Evolutionary conservation across 352 stramenopile genomes (phyloP).

Genomic region (Globisporangium heterothallicum): DNA sequence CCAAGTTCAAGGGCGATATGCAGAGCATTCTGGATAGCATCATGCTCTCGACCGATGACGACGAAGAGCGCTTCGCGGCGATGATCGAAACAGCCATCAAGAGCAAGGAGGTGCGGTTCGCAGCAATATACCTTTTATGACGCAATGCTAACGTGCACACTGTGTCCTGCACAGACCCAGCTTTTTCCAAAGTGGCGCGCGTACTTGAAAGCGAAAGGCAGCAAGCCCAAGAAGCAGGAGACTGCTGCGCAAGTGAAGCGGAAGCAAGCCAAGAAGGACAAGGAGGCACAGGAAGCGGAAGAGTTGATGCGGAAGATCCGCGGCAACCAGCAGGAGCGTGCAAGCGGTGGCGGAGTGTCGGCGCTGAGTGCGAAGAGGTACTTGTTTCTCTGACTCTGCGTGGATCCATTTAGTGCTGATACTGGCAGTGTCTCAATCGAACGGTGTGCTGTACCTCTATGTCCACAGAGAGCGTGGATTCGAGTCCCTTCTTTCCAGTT

Average conservation of each 20-base stretch:
- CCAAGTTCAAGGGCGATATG: slow-evolving; percentile 76
- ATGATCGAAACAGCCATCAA: slow-evolving; percentile 70
- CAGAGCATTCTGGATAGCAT: slow-evolving; percentile 74
- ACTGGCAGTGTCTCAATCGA: not conserved
- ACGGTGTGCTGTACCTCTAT: not conserved
- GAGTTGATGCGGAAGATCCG: slow-evolving; percentile 58
- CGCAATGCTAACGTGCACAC: not conserved
- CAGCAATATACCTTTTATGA: not conserved
- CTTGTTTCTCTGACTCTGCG: slow-evolving; percentile 1
- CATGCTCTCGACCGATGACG: slow-evolving; percentile 85
- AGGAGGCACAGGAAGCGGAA: slow-evolving; percentile 57
- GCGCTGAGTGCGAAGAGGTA: slow-evolving; percentile 38
- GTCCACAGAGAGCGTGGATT: slow-evolving; percentile 45
- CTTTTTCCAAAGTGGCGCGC: slow-evolving; percentile 34
- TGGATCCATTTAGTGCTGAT: slow-evolving; percentile 2
- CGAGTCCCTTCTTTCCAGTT: slow-evolving; percentile 43
- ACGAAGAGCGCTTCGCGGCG: slow-evolving; percentile 56
- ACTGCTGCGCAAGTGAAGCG: slow-evolving; percentile 32
- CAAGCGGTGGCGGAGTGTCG: slow-evolving; percentile 20
- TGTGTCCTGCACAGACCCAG: slow-evolving; percentile 23
- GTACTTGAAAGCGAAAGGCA: slow-evolving; percentile 34
- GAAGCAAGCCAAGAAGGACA: slow-evolving; percentile 44
- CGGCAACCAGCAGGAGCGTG: slow-evolving; percentile 38
- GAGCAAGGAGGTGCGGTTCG: slow-evolving; percentile 24
- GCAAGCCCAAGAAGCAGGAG: slow-evolving; percentile 32